These are phyloP conservation scores for Lasiodiplodia sp. DNA, from an alignment of 2,329 filamentous ascomycete genomes.

Conservation along the genomic window DNA sequence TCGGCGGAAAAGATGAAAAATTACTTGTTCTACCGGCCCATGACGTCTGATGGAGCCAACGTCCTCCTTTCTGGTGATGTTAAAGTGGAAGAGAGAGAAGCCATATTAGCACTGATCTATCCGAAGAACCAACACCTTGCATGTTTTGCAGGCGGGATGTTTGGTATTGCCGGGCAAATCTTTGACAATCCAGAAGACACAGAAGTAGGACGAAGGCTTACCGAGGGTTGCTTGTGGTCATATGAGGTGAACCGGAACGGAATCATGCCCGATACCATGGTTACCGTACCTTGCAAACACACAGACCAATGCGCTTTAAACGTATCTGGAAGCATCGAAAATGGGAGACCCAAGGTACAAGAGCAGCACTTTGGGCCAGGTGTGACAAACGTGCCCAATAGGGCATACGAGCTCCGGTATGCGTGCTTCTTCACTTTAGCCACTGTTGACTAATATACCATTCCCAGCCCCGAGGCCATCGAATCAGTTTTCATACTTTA, in stretches of 20 bases:
- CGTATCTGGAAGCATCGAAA: background rate
- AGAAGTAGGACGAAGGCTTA: constrained; percentile 62
- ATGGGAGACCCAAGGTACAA: background rate
- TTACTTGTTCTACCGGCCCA: constrained; percentile 55
- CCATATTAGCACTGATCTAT: background rate
- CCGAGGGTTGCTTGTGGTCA: constrained; percentile 68
- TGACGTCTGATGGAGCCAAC: constrained; percentile 43
- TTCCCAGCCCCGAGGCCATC: constrained; percentile 60
- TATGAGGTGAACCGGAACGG: constrained; percentile 64
- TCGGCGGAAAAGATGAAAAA: constrained; percentile 52
- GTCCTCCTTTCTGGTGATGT: constrained; percentile 46
- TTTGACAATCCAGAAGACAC: constrained; percentile 62
- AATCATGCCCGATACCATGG: constrained; percentile 68
- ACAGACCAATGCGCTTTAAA: constrained; percentile 59
- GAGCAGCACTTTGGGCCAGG: background rate
- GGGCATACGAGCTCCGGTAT: background rate
- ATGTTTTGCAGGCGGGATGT: constrained; percentile 70
- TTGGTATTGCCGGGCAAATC: constrained; percentile 64
- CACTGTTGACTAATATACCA: background rate
- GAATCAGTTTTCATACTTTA: constrained; percentile 68
- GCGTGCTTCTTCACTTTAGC: background rate
- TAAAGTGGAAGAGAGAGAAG: constrained; percentile 8
- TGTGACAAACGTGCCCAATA: background rate
- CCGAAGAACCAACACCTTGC: constrained; percentile 51
- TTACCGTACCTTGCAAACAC: constrained; percentile 57